These are phyloP conservation scores for Daedaleopsis nitida DNA, from an alignment of 768 basidiomycete genomes.

Conservation along the genomic window DNA sequence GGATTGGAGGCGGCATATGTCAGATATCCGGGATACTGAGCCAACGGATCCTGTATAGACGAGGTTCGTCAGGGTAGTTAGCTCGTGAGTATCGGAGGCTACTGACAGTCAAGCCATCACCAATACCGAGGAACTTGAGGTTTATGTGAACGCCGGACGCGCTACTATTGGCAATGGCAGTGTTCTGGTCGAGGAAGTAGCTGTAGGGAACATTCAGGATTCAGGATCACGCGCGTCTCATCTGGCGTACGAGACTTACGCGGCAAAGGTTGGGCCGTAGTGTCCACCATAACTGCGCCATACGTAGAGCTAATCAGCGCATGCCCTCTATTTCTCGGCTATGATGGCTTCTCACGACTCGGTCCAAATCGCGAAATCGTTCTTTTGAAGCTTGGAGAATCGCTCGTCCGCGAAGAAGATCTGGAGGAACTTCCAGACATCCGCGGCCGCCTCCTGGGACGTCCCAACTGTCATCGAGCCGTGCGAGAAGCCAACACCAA, in stretches of 20 bases:
- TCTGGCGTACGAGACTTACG: constrained; percentile 20
- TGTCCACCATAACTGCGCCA: constrained; percentile 37
- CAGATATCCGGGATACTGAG: constrained; percentile 61
- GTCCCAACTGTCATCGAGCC: too few relatives aligned
- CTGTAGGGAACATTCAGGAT: constrained; percentile 20
- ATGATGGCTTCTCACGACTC: constrained; percentile 43
- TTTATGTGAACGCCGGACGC: constrained; percentile 52
- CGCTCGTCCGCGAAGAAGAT: constrained; percentile 38
- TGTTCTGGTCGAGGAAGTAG: constrained; percentile 61
- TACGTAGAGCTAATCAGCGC: constrained; percentile 22
- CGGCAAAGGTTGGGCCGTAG: constrained; percentile 41
- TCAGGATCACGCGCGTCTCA: background rate
- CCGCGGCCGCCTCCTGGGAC: too few relatives aligned
- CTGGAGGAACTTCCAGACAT: too few relatives aligned
- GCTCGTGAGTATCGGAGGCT: too few relatives aligned
- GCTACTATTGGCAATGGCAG: constrained; percentile 50
- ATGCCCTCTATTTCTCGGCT: background rate
- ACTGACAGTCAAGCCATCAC: constrained; percentile 61
- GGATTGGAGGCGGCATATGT: constrained; percentile 56
- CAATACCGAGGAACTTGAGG: constrained; percentile 63
- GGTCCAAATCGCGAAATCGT: constrained; percentile 61
- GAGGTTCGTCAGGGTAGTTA: too few relatives aligned
- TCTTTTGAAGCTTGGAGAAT: constrained; percentile 48
- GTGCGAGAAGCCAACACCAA: constrained; percentile 31
- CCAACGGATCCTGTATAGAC: constrained; percentile 35